Evolutionary conservation across 108 stramenopile genomes (phyloP), one percentile per base, ranked within the genome.

Genomic region (Fragilaria radians): DNA sequence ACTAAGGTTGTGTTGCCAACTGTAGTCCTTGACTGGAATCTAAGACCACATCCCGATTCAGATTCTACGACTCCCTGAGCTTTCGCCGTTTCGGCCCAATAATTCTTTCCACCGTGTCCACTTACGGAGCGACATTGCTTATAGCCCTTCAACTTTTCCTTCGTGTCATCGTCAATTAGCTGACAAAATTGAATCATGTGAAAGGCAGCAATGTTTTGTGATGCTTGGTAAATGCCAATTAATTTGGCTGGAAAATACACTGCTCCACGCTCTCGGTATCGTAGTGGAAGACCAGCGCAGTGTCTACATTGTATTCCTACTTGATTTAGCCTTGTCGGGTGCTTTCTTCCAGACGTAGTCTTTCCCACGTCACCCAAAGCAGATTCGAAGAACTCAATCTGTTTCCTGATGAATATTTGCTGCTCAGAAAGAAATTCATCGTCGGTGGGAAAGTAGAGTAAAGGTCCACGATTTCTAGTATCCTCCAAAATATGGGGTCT

Each of bases 221-320:
- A 69, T 5, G 75, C 70, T 61, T 83, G 82, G 62, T 78, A 78
- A 27, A 76, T 49, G 1, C 69, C 65, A 29, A 49, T 32, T 22
- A 79, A 61, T n/a, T 65, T 71, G 23, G 72, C 32, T 18, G 77
- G 82, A 62, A 73, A 83, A 49, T 83, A 83, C 1, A 76, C 75
- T 28, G 78, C 59, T 9, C 77, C 78, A 46, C 64, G 67, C 25
- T 75, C 81, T 22, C 81, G 52, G 19, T 58, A 61, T 32, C 53
- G 61, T 24, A 65, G 59, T 22, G 77, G 73, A 23, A 67, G 48
- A 28, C 29, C 21, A 21, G 57, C 57, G 54, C 82, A 83, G 56
- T 83, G 82, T 5, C 59, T 73, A 32, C 82, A 83, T 48, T 72
- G 72, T 1, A 83, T 70, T 11, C 82, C 82, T 11, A 79, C 78